phyloP scores from a whole-genome alignment of 345 rosid genomes.

The Rhodomyrtus tomentosa region DNA sequence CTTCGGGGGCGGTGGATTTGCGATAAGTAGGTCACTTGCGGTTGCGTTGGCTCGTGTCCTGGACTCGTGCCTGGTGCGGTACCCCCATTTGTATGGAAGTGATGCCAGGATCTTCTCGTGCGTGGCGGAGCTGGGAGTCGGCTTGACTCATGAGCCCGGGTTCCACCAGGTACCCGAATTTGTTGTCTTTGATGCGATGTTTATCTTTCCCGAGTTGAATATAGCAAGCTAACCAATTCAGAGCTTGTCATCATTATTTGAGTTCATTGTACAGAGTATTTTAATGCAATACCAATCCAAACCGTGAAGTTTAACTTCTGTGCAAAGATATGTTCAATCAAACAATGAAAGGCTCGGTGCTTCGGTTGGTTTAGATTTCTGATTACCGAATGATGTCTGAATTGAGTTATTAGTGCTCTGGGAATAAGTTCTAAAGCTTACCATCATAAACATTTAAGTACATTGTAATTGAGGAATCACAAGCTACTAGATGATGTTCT shows the following conservation, averaged over 20 bases:
- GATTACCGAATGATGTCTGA: background rate
- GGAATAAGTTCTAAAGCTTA: background rate
- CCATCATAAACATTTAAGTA: background rate
- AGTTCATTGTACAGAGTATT: background rate
- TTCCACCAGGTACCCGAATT: constrained; percentile 72
- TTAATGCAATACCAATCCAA: background rate
- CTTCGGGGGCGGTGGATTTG: constrained; percentile 91
- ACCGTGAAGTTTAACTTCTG: background rate
- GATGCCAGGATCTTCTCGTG: constrained; percentile 80
- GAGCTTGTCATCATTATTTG: background rate
- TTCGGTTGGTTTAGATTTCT: background rate
- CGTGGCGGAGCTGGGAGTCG: constrained; percentile 78
- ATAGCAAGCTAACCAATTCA: background rate
- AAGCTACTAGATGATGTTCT: background rate
- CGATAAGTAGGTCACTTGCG: constrained; percentile 55
- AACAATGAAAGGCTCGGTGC: background rate
- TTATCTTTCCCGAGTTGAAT: background rate
- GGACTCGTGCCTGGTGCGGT: constrained; percentile 73
- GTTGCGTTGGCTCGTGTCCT: constrained; percentile 48
- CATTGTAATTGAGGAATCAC: background rate
- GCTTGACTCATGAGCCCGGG: constrained; percentile 76
- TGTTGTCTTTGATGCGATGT: background rate
- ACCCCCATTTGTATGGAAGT: constrained; percentile 75
- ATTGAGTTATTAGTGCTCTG: background rate
- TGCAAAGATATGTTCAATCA: background rate